These are phyloP conservation scores for Niveomyces coronatus DNA, from an alignment of 2,329 filamentous ascomycete genomes.

Conservation along the genomic window DNA sequence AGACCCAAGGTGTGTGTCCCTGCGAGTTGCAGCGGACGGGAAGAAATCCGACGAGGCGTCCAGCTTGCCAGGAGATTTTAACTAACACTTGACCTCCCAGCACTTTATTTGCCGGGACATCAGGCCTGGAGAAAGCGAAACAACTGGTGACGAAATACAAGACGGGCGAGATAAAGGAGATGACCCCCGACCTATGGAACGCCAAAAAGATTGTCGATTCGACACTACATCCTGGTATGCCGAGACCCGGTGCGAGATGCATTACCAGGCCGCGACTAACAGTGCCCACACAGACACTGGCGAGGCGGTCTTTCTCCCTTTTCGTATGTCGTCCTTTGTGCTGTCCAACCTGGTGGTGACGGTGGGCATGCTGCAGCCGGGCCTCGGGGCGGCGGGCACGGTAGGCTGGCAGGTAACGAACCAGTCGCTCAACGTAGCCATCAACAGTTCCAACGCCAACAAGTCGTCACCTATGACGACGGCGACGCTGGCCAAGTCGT, in stretches of 20 bases:
- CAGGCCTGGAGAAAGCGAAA: constrained; percentile 81
- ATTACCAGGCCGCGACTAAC: constrained; percentile 11
- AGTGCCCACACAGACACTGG: constrained; percentile 60
- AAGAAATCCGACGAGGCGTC: neutral
- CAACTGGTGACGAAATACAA: constrained; percentile 75
- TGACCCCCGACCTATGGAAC: constrained; percentile 86
- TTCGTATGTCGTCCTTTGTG: constrained; percentile 95
- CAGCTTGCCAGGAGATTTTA: neutral
- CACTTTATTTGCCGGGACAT: constrained; percentile 69
- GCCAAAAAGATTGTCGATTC: constrained; percentile 98
- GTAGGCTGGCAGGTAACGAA: constrained; percentile 93
- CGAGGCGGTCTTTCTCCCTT: constrained; percentile 82
- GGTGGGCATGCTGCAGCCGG: constrained; percentile 91
- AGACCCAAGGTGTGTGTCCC: constrained; percentile 75
- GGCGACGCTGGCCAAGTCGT: constrained; percentile 75
- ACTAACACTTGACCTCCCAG: constrained; percentile 35
- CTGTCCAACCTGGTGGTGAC: constrained; percentile 91
- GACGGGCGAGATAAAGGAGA: constrained; percentile 63
- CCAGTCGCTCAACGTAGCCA: constrained; percentile 94
- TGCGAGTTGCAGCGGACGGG: neutral
- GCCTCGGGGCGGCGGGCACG: constrained; percentile 70
- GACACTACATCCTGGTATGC: constrained; percentile 82
- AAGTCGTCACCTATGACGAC: constrained; percentile 85
- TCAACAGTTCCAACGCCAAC: constrained; percentile 97
- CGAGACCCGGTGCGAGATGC: neutral